These are phyloP conservation scores for Diddensiella santjacobensis DNA, from an alignment of 805 yeast genomes.

Conservation along the genomic window DNA sequence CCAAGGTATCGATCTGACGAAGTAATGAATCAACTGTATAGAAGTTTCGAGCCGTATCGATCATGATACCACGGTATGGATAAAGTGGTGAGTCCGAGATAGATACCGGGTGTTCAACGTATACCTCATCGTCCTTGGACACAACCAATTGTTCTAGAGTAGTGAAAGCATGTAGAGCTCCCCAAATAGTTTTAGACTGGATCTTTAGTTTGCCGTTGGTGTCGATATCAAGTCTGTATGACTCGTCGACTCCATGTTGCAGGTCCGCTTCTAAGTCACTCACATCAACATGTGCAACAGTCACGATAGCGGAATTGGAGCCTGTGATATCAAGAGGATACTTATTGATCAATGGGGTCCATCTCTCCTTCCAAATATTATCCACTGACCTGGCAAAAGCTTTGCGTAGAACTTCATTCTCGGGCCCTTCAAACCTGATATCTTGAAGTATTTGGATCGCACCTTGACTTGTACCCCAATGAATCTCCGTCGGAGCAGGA, in stretches of 20 bases:
- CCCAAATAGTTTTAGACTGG: constrained; percentile 38
- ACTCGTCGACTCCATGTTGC: constrained; percentile 38
- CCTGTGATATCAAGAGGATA: constrained; percentile 15
- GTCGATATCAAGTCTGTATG: constrained; percentile 30
- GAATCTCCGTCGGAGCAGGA: constrained; percentile 16
- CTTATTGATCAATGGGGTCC: constrained; percentile 37
- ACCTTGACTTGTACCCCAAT: constrained; percentile 7
- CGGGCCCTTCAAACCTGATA: constrained; percentile 9
- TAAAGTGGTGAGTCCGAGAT: constrained; percentile 36
- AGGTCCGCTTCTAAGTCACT: constrained; percentile 29
- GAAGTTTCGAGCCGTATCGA: constrained; percentile 40
- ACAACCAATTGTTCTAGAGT: constrained; percentile 40
- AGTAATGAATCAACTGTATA: constrained; percentile 28
- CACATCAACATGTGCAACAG: constrained; percentile 9
- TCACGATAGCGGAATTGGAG: neutral
- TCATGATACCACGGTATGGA: constrained; percentile 39
- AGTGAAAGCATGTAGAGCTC: constrained; percentile 39
- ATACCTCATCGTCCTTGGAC: constrained; percentile 25
- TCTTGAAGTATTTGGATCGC: constrained; percentile 2
- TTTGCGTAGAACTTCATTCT: constrained; percentile 18
- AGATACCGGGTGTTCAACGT: constrained; percentile 34
- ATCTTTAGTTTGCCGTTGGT: constrained; percentile 23
- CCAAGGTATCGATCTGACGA: constrained; percentile 38
- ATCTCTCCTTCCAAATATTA: constrained; percentile 26
- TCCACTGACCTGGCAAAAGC: constrained; percentile 29